Conservation (phyloP, 2,329 filamentous ascomycete species). For the Phoma sp. region DNA sequence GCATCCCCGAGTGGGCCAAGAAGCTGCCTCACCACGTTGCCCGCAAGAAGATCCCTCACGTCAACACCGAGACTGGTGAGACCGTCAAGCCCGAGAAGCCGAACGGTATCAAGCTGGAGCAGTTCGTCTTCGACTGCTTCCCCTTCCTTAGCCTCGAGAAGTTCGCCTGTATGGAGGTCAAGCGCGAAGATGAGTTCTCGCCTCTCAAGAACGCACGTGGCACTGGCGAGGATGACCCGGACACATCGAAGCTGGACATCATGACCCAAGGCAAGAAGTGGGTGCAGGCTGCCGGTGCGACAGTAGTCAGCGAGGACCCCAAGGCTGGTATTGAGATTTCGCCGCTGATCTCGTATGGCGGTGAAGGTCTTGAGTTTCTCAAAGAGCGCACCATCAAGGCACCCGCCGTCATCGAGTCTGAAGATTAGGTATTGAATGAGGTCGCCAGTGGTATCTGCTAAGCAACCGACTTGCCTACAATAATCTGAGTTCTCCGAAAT, state of each 20-base stretch:
- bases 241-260: slow-evolving; percentile 90
- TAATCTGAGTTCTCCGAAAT: too few species aligned
- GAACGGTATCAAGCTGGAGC: slow-evolving; percentile 98
- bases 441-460: too few species aligned
- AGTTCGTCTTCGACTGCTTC: slow-evolving; percentile 99
- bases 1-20: slow-evolving; percentile 84
- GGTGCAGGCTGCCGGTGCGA: slow-evolving; percentile 78
- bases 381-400: slow-evolving; percentile 65
- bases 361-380: slow-evolving; percentile 68
- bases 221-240: slow-evolving; percentile 89
- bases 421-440: slow-evolving; percentile 45
- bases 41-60: slow-evolving; percentile 95
- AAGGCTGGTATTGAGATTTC: slow-evolving; percentile 81
- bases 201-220: slow-evolving; percentile 88
- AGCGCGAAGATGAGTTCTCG: slow-evolving; percentile 96
- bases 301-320: slow-evolving; percentile 66
- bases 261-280: slow-evolving; percentile 88
- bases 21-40: slow-evolving; percentile 94
- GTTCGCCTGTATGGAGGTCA: slow-evolving; percentile 95
- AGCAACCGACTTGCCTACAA: too few species aligned
- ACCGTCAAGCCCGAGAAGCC: slow-evolving; percentile 89
- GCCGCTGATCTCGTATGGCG: slow-evolving; percentile 86
- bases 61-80: slow-evolving; percentile 77
- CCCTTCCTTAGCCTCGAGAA: slow-evolving; percentile 82
- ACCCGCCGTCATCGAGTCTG: slow-evolving; percentile 68